Evolutionary conservation across 305 asterid species (phyloP).

Genomic region (Fraxinus velutina): DNA sequence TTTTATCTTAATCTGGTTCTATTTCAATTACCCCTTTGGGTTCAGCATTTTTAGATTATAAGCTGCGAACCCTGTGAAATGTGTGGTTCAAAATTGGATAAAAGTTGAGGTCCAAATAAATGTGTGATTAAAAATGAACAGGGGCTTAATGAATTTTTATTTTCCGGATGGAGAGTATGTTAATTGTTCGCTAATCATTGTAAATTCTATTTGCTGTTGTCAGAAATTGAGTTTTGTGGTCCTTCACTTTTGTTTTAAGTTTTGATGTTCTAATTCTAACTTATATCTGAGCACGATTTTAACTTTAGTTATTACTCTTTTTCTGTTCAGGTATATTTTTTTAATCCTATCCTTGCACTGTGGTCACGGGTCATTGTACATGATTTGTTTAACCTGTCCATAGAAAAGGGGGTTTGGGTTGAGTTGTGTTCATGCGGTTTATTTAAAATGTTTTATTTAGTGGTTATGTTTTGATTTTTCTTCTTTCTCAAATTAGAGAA

Average conservation of each 20-base stretch:
- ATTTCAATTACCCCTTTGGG: background rate
- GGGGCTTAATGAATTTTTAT: background rate
- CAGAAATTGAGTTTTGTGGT: background rate
- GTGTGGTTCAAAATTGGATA: background rate
- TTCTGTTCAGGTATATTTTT: background rate
- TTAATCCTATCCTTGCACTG: background rate
- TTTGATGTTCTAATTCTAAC: background rate
- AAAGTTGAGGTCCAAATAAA: background rate
- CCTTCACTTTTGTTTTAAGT: background rate
- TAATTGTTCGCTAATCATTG: background rate
- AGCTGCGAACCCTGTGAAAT: background rate
- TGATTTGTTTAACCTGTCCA: background rate
- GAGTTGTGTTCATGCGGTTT: background rate
- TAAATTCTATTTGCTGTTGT: background rate
- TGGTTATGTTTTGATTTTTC: background rate
- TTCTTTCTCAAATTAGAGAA: conserved; percentile 1
- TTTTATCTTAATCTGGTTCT: background rate
- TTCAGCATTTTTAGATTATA: background rate
- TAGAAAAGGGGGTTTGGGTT: background rate
- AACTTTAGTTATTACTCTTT: background rate
- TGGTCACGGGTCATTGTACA: background rate
- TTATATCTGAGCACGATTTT: background rate
- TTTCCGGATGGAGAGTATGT: background rate
- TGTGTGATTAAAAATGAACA: background rate
- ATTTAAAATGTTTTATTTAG: background rate